Percentiles rank a stretch among this genome's conserved stretches.
Evolutionary conservation across 176 grass and related monocot species (phyloP).

Genomic region (Secale cereale): DNA sequence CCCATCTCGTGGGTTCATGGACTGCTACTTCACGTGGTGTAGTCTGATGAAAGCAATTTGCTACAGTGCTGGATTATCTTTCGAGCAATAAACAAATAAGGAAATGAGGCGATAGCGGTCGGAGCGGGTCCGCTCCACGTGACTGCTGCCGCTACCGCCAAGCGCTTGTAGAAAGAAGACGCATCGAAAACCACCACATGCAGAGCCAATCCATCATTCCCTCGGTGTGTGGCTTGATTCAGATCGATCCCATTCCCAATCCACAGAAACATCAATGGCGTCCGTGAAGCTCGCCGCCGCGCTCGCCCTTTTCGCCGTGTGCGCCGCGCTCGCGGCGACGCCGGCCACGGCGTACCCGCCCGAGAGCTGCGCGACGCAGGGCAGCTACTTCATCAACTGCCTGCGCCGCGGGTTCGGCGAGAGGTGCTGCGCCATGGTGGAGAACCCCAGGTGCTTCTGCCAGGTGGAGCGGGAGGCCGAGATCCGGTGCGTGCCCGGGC

Average conservation of each 20-base stretch:
- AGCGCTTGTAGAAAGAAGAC: slow-evolving; percentile 1
- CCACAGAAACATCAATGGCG: background rate
- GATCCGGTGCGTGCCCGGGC: background rate
- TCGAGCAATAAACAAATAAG: background rate
- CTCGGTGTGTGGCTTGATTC: background rate
- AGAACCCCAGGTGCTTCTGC: slow-evolving; percentile 1
- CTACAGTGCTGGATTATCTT: background rate
- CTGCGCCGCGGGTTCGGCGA: slow-evolving; percentile 7
- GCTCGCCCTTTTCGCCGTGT: background rate
- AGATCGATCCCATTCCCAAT: background rate
- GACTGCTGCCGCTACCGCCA: background rate
- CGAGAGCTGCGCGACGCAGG: slow-evolving; percentile 13
- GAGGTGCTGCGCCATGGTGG: slow-evolving; percentile 5
- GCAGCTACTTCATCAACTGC: slow-evolving; percentile 26
- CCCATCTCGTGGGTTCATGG: background rate
- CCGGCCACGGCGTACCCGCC: background rate
- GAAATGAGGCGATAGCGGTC: background rate
- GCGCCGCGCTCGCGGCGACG: background rate
- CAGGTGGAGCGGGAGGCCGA: slow-evolving; percentile 27
- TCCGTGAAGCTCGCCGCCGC: background rate
- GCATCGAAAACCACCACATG: background rate
- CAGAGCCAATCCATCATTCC: background rate
- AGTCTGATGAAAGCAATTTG: background rate
- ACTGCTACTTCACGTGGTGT: background rate
- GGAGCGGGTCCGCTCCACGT: background rate